These are phyloP conservation scores for Biancaea sappan DNA, from an alignment of 306 rosid genomes.

Conservation along the genomic window DNA sequence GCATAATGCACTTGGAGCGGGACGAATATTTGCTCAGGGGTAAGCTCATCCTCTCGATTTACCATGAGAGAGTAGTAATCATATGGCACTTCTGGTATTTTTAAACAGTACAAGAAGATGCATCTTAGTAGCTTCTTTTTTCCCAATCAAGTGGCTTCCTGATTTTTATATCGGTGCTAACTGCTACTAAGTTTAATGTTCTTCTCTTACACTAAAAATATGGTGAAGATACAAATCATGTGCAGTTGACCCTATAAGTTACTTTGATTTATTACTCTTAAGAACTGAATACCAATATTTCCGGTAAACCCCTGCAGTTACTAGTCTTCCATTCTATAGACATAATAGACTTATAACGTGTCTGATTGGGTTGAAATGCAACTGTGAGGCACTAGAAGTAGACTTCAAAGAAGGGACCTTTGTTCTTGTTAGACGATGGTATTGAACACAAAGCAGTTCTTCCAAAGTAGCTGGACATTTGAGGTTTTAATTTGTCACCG, in stretches of 20 bases:
- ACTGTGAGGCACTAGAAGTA: too few relatives aligned
- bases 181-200: neutral
- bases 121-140: neutral
- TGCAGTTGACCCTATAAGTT: neutral
- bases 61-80: neutral
- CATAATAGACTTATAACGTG: too few relatives aligned
- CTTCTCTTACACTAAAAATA: too few relatives aligned
- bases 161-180: neutral
- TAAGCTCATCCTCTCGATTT: slow-evolving; percentile 28
- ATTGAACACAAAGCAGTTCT: neutral
- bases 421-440: neutral
- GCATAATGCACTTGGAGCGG: slow-evolving; percentile 98
- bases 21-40: slow-evolving; percentile 98
- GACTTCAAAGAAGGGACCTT: too few relatives aligned
- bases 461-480: neutral
- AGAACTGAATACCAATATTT: neutral
- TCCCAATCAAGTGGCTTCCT: neutral
- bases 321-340: too few relatives aligned
- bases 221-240: neutral
- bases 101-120: neutral
- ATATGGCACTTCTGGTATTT: neutral
- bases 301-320: neutral
- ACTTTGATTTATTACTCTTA: neutral
- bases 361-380: too few relatives aligned
- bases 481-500: too few relatives aligned